phyloP scores from a whole-genome alignment of 257 asterid genomes.

The Nicotiana obtusifolia region DNA sequence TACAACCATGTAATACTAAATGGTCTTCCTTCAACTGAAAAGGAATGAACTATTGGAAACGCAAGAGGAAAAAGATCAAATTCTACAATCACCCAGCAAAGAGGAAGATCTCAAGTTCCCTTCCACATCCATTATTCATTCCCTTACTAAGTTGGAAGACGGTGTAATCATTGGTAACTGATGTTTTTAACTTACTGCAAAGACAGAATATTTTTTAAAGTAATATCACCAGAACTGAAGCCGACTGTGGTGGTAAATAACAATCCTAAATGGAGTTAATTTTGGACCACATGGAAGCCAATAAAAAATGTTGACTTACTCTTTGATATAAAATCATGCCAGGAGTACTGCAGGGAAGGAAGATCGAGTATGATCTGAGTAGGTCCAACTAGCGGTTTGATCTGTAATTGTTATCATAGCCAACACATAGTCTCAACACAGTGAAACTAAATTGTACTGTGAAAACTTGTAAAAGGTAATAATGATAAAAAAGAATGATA shows the following conservation, averaged over 20 bases:
- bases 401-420: slow-evolving; percentile 43
- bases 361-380: slow-evolving; percentile 46
- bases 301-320: slow-evolving; percentile 34
- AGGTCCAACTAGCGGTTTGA: slow-evolving; percentile 77
- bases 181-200: neutral
- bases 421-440: neutral
- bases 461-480: neutral
- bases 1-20: no score
- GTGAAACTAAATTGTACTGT: neutral
- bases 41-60: neutral
- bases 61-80: neutral
- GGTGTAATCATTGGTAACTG: neutral
- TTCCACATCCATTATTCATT: neutral
- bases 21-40: neutral
- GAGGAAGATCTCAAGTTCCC: neutral
- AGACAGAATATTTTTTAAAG: neutral
- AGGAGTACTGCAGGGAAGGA: slow-evolving; percentile 57
- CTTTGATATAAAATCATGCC: slow-evolving; percentile 85
- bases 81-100: neutral
- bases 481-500: neutral
- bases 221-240: neutral
- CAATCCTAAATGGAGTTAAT: neutral
- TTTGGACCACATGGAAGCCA: neutral
- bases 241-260: neutral
- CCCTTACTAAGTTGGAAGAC: neutral